Evolutionary conservation across 331 rosid genomes (phyloP).

Genomic region (Pyrus hybrid): DNA sequence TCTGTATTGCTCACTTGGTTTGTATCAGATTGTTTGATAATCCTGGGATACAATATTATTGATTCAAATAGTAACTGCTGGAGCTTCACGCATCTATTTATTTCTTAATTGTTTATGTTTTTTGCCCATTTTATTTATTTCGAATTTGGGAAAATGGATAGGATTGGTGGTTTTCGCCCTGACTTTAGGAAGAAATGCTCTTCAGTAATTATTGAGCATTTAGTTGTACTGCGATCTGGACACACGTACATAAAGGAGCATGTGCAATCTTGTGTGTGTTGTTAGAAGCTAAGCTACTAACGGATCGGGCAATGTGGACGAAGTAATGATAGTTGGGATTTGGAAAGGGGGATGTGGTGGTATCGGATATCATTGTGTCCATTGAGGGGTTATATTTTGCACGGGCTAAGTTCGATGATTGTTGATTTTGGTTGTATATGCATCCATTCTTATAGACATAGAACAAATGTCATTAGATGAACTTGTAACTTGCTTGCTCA

Average conservation of each 20-base stretch:
- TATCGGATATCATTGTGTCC: no score
- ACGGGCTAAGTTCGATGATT: not conserved
- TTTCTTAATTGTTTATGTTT: not conserved
- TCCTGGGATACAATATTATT: not conserved
- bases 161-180: not conserved
- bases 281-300: not conserved
- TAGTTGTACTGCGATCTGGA: not conserved
- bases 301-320: not conserved
- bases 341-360: not conserved
- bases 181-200: not conserved
- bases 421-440: not conserved
- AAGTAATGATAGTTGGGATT: not conserved
- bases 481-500: not conserved
- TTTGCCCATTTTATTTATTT: not conserved
- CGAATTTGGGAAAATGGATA: not conserved
- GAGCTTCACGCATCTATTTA: not conserved
- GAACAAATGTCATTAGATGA: not conserved
- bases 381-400: not conserved
- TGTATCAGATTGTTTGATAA: not conserved
- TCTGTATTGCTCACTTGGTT: not conserved
- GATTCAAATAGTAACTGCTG: not conserved
- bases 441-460: not conserved
- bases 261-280: not conserved
- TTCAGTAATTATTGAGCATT: not conserved
- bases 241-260: not conserved